phyloP scores from a whole-genome alignment of 495 filamentous ascomycete species.

The Aspergillus panamensis region DNA sequence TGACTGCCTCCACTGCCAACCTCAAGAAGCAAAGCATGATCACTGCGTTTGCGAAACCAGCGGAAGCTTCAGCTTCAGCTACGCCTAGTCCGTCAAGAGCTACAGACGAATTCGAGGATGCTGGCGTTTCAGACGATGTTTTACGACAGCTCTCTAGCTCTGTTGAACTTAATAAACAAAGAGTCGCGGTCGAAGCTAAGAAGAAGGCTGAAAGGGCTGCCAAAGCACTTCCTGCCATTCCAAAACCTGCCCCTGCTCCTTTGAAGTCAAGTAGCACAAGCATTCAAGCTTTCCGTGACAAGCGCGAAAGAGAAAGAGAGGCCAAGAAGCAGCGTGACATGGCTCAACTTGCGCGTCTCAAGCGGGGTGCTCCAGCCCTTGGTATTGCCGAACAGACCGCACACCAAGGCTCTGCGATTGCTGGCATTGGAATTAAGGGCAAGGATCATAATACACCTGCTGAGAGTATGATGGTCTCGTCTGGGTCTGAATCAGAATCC shows the following conservation, averaged over 20 bases:
- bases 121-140: slow-evolving; percentile 37
- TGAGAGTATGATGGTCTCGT: slow-evolving; percentile 83
- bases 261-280: slow-evolving; percentile 36
- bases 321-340: slow-evolving; percentile 69
- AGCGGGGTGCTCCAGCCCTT: slow-evolving; percentile 49
- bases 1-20: slow-evolving; percentile 43
- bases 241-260: slow-evolving; percentile 34
- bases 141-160: slow-evolving; percentile 45
- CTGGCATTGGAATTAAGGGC: slow-evolving; percentile 70
- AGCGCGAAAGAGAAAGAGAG: slow-evolving; percentile 66
- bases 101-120: slow-evolving; percentile 45
- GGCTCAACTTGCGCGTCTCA: slow-evolving; percentile 61
- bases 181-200: slow-evolving; percentile 35
- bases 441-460: slow-evolving; percentile 69
- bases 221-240: slow-evolving; percentile 35
- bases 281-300: slow-evolving; percentile 58
- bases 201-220: slow-evolving; percentile 33
- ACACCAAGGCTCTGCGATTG: slow-evolving; percentile 74
- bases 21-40: slow-evolving; percentile 63
- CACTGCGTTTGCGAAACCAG: slow-evolving; percentile 56
- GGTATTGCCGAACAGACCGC: slow-evolving; percentile 55
- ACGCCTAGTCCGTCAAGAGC: slow-evolving; percentile 32
- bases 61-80: slow-evolving; percentile 34
- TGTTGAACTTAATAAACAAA: slow-evolving; percentile 48
- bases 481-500: slow-evolving; percentile 67